Percentiles rank a stretch among this genome's conserved stretches.
Conservation (phyloP, 2,329 filamentous ascomycete genomes). For the Rhytidhysteron rufulum region DNA sequence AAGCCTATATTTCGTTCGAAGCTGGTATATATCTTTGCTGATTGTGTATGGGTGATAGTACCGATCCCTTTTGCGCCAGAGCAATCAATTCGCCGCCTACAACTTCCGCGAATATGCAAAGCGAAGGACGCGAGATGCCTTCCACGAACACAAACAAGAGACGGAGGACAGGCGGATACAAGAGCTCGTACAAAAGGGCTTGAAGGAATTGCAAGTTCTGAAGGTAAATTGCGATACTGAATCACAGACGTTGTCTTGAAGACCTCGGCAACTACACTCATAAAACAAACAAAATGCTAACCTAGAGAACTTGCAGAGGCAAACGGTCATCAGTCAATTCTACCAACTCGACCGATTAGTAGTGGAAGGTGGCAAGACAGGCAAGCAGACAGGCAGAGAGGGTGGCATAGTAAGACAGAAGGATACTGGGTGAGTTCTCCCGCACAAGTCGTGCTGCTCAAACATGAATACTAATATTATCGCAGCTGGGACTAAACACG, state of each 20-base stretch:
- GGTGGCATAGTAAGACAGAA: conserved; percentile 71
- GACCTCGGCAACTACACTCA: no score
- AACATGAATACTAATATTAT: no score
- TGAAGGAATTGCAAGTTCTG: conserved; percentile 81
- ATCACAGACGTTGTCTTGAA: no score
- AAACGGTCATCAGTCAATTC: conserved; percentile 93
- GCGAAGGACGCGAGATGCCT: conserved; percentile 85
- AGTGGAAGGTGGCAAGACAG: conserved; percentile 80
- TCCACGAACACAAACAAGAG: conserved; percentile 72
- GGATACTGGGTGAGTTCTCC: conserved; percentile 70
- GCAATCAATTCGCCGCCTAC: conserved; percentile 84
- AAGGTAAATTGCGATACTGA: conserved; percentile 61
- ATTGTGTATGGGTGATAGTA: conserved; percentile 56
- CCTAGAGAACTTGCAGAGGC: conserved; percentile 65
- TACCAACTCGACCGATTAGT: conserved; percentile 89
- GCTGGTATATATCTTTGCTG: neutral
- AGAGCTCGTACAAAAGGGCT: conserved; percentile 81
- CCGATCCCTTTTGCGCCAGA: conserved; percentile 83
- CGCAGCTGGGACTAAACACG: conserved; percentile 19
- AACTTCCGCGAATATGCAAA: conserved; percentile 98
- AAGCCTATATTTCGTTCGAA: neutral
- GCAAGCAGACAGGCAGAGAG: conserved; percentile 65
- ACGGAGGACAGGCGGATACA: conserved; percentile 74
- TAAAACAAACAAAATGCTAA: no score
- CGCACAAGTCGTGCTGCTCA: no score